Base-by-base conservation (phyloP, 83 land plant genomes). In the Picea abies region DNA sequence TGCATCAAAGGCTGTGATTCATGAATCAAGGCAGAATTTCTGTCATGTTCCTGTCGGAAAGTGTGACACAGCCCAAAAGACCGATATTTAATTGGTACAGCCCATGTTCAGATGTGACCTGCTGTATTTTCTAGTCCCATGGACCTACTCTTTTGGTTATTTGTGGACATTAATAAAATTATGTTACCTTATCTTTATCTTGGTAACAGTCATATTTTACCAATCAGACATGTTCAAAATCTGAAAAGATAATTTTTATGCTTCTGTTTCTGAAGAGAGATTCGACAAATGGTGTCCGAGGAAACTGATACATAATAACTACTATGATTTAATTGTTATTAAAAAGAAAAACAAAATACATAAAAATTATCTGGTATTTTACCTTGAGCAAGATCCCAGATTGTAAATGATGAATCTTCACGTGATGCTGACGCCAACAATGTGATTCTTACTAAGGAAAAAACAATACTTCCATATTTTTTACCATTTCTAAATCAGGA, bases 351-450 rank as follows among this genome's bases (percentile, higher is more conserved):
- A 37, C 15, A 41, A 12, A 63, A 39, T 62, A 65, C 39, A 29
- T 17, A 39, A 80, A 26, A 29, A 39, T n/a, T 35, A 11, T 23
- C 25, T 65, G 65, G 16, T 16, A 41, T 23, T 11, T 52, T 86
- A 93, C 99, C 99, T 92, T 91, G 93, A 83, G 99, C 86, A 87
- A 94, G 89, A 89, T 96, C 97, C 99, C 99, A 96, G 61, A 96
- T 90, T 17, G 91, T 89, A 86, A 96, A 93, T 72, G 98, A 89
- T 39, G 97, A 88, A 64, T 91, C 94, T 84, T 94, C 91, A 82
- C 29, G 84, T 60, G 97, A 94, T n/a, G 93, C 96, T 78, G 97
- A 93, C 79, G 96, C 99, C 85, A 96, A 82, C 84, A 90, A 88
- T 85, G 92, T 95, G 80, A 76, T 44, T 6, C 20, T 73, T 44